These are phyloP conservation scores for Eimeria sp. DNA, from an alignment of 169 alveolate genomes.

Conservation along the genomic window DNA sequence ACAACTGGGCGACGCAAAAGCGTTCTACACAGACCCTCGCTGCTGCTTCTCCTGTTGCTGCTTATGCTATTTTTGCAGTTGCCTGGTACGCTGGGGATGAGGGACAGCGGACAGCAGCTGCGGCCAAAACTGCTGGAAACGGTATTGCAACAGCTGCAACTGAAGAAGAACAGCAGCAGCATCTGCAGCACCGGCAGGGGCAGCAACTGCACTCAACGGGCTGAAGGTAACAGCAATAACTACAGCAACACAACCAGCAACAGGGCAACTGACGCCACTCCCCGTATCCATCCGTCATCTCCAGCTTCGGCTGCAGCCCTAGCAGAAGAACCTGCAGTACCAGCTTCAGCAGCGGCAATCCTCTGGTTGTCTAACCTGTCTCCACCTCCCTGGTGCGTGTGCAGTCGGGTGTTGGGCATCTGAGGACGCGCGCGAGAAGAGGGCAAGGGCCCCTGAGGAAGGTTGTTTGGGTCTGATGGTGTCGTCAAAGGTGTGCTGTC, in stretches of 20 bases:
- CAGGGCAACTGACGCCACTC: neutral
- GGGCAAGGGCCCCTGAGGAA: slow-evolving; percentile 1
- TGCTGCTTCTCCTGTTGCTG: slow-evolving; percentile 10
- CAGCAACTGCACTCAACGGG: neutral
- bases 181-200: neutral
- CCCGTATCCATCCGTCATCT: neutral
- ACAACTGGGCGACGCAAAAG: neutral
- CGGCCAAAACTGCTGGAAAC: neutral
- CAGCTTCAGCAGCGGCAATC: neutral
- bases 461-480: slow-evolving; percentile 2
- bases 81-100: neutral
- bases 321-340: neutral
- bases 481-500: slow-evolving; percentile 71
- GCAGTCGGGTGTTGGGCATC: slow-evolving; percentile 9
- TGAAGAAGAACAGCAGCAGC: neutral
- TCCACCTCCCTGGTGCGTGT: slow-evolving; percentile 9
- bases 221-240: neutral
- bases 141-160: neutral
- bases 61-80: neutral
- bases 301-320: neutral
- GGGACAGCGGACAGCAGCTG: neutral
- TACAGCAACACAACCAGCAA: neutral
- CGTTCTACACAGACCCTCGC: neutral
- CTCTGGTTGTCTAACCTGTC: neutral
- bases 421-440: slow-evolving; percentile 16